Conservation (phyloP, 2,329 filamentous ascomycete genomes). For the Epichloe coenophiala region DNA sequence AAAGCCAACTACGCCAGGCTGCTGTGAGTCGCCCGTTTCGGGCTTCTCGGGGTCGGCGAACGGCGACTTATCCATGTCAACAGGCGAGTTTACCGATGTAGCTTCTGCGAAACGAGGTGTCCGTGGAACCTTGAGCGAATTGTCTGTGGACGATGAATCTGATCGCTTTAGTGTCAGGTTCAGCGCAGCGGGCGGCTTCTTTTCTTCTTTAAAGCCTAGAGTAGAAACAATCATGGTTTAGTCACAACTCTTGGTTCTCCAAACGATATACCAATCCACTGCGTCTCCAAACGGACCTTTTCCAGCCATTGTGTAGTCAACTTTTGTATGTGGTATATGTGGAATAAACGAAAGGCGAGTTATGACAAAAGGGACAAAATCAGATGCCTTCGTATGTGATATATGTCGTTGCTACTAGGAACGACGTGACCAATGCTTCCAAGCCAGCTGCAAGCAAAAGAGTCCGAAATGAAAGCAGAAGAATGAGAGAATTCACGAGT, state of each 20-base stretch:
- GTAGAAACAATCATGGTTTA: conserved; percentile 10
- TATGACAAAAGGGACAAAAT: conserved; percentile 3
- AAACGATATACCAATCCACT: background rate
- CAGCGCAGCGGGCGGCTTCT: conserved; percentile 42
- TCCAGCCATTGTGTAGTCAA: conserved; percentile 20
- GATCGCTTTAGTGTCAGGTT: conserved; percentile 37
- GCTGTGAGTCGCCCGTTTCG: conserved; percentile 45
- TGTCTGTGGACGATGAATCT: conserved; percentile 37
- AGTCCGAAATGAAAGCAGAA: conserved; percentile 13
- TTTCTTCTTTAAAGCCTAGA: conserved; percentile 33
- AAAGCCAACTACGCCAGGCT: conserved; percentile 76
- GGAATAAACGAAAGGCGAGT: conserved; percentile 1
- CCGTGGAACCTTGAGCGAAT: conserved; percentile 52
- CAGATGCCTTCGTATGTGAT: background rate
- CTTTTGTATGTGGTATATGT: conserved; percentile 4
- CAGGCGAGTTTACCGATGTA: conserved; percentile 63
- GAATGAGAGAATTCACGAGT: conserved; percentile 23
- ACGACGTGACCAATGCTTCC: conserved; percentile 6
- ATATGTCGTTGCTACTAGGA: conserved; percentile 1
- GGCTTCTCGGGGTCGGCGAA: conserved; percentile 47
- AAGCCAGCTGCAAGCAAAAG: conserved; percentile 9
- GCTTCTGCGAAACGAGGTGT: conserved; percentile 72
- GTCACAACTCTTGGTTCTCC: background rate
- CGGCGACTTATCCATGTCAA: conserved; percentile 43
- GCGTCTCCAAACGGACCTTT: conserved; percentile 23